Conservation (phyloP, 345 rosid genomes). For the Anacardium occidentale region DNA sequence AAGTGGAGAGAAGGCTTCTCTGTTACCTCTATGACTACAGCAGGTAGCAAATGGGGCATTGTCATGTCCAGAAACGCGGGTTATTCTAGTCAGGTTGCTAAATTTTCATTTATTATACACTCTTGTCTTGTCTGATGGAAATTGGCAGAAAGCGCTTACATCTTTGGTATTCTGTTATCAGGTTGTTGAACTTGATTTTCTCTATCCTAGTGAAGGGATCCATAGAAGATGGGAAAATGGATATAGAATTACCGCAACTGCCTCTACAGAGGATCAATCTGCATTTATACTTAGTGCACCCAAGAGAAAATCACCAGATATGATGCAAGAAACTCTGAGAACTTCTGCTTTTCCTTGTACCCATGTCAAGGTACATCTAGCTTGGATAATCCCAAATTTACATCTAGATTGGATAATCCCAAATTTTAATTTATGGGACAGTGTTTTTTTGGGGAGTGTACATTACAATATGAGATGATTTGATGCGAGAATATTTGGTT, state of each 20-base stretch:
- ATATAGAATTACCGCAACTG: constrained; percentile 53
- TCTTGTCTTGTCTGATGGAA: background rate
- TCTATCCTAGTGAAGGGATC: constrained; percentile 61
- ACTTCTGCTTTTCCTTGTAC: constrained; percentile 52
- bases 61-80: constrained; percentile 58
- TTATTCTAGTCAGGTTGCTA: constrained; percentile 40
- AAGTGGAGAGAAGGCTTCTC: constrained; percentile 60
- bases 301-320: constrained; percentile 34
- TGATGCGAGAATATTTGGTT: background rate
- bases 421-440: background rate
- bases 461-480: background rate
- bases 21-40: constrained; percentile 57
- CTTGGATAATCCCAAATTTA: constrained; percentile 8
- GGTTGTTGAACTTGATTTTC: constrained; percentile 61
- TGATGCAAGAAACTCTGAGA: constrained; percentile 57
- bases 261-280: constrained; percentile 53
- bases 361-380: constrained; percentile 46
- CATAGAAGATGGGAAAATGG: constrained; percentile 56
- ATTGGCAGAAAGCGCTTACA: background rate
- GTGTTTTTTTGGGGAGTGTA: background rate
- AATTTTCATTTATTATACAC: background rate
- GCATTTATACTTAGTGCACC: constrained; percentile 52
- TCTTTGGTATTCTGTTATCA: constrained; percentile 21
- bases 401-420: constrained; percentile 10
- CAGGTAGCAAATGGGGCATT: constrained; percentile 52